These are phyloP conservation scores for Fusarium tjaetaba DNA, from an alignment of 2,329 filamentous ascomycete genomes.

Conservation along the genomic window DNA sequence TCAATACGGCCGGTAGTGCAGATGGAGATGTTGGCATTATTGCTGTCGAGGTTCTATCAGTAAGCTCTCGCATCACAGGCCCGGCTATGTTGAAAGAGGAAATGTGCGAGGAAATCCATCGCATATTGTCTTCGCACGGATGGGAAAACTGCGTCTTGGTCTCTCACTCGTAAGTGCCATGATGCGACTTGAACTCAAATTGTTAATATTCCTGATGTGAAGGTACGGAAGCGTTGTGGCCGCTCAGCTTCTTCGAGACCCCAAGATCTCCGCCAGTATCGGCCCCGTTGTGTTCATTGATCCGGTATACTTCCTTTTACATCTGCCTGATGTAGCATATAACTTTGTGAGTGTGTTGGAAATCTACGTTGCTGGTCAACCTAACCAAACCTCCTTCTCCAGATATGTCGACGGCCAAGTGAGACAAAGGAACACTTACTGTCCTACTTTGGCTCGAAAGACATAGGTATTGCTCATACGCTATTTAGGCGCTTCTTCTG, in stretches of 20 bases:
- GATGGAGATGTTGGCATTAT: slow-evolving; percentile 66
- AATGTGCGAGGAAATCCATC: slow-evolving; percentile 62
- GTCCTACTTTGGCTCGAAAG: slow-evolving; percentile 68
- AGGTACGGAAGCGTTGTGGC: slow-evolving; percentile 65
- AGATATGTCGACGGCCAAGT: slow-evolving; percentile 53
- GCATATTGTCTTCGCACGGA: slow-evolving; percentile 62
- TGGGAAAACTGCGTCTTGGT: slow-evolving; percentile 63
- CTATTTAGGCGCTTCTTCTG: slow-evolving; percentile 69
- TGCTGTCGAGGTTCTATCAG: slow-evolving; percentile 66
- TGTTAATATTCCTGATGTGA: not conserved
- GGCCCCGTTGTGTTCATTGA: slow-evolving; percentile 65
- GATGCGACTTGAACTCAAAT: rapidly evolving
- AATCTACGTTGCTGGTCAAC: too few relatives aligned
- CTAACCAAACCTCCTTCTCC: too few relatives aligned
- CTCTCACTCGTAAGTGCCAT: slow-evolving; percentile 54
- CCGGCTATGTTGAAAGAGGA: slow-evolving; percentile 57
- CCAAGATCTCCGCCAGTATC: slow-evolving; percentile 49
- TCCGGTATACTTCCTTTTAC: slow-evolving; percentile 68
- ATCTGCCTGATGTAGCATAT: slow-evolving; percentile 70
- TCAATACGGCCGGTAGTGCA: slow-evolving; percentile 52
- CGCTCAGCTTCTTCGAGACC: slow-evolving; percentile 62
- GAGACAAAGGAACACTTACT: slow-evolving; percentile 67
- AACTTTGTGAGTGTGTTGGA: slow-evolving; percentile 59
- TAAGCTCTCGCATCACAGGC: slow-evolving; percentile 66
- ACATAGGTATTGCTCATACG: slow-evolving; percentile 67